Percentiles rank a stretch among this genome's conserved stretches.
These are phyloP conservation scores for Anastatica hierochuntica DNA, from an alignment of 345 rosid genomes.

Conservation along the genomic window DNA sequence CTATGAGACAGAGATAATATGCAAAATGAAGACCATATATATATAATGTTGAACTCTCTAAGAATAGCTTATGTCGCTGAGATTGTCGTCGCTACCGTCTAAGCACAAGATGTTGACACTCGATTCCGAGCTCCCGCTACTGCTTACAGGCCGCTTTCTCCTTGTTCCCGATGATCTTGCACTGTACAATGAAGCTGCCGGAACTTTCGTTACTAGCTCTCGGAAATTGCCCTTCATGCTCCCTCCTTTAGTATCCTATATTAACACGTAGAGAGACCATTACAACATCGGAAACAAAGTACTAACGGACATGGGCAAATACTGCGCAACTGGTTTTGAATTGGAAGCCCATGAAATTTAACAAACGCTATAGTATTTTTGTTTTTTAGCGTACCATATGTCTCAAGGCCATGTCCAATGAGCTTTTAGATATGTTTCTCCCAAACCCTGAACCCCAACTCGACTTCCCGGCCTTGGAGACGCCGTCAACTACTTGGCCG, in stretches of 20 bases:
- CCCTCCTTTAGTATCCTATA: slow-evolving; percentile 52
- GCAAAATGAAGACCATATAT: too few species aligned
- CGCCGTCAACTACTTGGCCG: too few species aligned
- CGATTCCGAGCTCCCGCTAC: slow-evolving; percentile 62
- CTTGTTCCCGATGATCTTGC: too few species aligned
- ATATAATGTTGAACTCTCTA: too few species aligned
- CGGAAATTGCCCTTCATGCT: slow-evolving; percentile 47
- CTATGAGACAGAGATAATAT: too few species aligned
- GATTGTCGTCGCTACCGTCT: slow-evolving; percentile 40
- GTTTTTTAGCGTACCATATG: slow-evolving; percentile 53
- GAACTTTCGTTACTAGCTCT: slow-evolving; percentile 45
- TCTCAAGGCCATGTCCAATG: slow-evolving; percentile 73
- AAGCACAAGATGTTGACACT: slow-evolving; percentile 49
- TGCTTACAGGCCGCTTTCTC: slow-evolving; percentile 48
- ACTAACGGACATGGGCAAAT: too few species aligned
- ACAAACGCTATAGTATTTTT: too few species aligned
- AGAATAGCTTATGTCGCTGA: too few species aligned
- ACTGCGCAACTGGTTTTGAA: too few species aligned
- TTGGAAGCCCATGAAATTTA: too few species aligned
- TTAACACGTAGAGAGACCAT: too few species aligned
- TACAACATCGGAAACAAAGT: too few species aligned
- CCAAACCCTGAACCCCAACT: slow-evolving; percentile 48
- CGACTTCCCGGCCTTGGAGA: slow-evolving; percentile 21
- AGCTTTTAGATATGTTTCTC: slow-evolving; percentile 56
- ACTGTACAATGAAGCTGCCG: slow-evolving; percentile 57